phyloP scores from a whole-genome alignment of 2,329 filamentous ascomycete species.

The Cylindrodendrum hubeiense region DNA sequence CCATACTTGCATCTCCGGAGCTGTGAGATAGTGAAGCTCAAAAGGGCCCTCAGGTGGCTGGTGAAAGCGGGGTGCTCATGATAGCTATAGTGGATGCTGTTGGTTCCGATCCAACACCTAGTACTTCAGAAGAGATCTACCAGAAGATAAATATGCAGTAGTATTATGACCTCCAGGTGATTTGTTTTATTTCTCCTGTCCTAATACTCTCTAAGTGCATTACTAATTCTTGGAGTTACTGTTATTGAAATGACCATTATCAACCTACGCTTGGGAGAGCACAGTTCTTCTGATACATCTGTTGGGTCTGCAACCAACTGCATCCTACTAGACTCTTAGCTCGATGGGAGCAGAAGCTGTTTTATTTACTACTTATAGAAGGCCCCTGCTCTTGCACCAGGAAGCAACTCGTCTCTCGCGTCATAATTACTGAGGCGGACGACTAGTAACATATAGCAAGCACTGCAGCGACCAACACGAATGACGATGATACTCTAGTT shows the following conservation, averaged over 20 bases:
- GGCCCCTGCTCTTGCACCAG: too few relatives aligned
- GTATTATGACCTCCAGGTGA: too few relatives aligned
- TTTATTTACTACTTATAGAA: too few relatives aligned
- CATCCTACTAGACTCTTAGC: neutral
- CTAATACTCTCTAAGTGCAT: too few relatives aligned
- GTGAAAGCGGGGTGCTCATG: neutral
- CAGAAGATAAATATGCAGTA: too few relatives aligned
- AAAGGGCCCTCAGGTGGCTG: neutral
- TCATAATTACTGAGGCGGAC: neutral
- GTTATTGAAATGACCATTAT: too few relatives aligned
- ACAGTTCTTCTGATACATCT: too few relatives aligned
- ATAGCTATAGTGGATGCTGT: neutral
- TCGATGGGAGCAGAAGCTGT: neutral
- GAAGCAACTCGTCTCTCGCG: neutral
- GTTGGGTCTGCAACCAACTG: too few relatives aligned
- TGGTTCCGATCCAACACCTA: too few relatives aligned
- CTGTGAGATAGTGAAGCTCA: neutral
- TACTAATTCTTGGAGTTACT: too few relatives aligned
- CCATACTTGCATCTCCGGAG: neutral
- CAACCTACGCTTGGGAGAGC: too few relatives aligned
- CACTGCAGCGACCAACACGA: neutral
- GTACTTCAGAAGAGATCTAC: neutral
- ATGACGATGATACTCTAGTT: constrained; percentile 23
- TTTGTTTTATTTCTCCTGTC: too few relatives aligned
- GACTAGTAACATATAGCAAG: neutral